phyloP scores from a whole-genome alignment of 495 filamentous ascomycete genomes.

The Penicillium flavigenum region DNA sequence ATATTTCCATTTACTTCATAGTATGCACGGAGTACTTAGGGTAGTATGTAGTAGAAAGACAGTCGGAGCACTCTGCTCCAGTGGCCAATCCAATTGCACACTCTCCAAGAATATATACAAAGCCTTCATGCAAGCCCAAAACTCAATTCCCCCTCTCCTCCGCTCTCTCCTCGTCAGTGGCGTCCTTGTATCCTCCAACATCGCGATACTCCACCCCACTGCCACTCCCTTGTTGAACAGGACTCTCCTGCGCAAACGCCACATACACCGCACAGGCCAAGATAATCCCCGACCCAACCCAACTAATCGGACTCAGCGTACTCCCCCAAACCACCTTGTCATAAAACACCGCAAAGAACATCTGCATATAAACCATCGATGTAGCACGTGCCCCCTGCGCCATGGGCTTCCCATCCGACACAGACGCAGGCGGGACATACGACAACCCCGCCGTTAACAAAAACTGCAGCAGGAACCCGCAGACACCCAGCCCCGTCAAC shows the following conservation, averaged over 20 bases:
- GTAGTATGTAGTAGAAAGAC: no score
- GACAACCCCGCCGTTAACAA: constrained; percentile 79
- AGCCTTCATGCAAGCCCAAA: constrained; percentile 6
- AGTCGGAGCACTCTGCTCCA: constrained; percentile 10
- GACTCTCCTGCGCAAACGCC: constrained; percentile 52
- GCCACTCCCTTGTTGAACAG: constrained; percentile 1
- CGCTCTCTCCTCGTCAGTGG: constrained; percentile 8
- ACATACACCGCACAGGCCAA: constrained; percentile 79
- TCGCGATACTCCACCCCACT: constrained; percentile 7
- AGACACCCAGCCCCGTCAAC: constrained; percentile 66
- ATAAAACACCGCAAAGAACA: constrained; percentile 85
- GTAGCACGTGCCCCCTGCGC: constrained; percentile 65
- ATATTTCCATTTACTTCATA: no score
- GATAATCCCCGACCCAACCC: constrained; percentile 75
- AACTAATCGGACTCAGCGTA: constrained; percentile 62
- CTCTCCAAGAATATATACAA: neutral
- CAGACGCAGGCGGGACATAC: constrained; percentile 51
- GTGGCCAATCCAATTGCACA: neutral
- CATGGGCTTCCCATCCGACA: constrained; percentile 24
- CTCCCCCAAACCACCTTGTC: constrained; percentile 77
- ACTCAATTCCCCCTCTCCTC: constrained; percentile 13
- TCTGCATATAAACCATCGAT: constrained; percentile 88
- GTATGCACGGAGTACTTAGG: no score
- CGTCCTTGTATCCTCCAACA: constrained; percentile 10
- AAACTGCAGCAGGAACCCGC: constrained; percentile 85